Evolutionary conservation across 2,329 filamentous ascomycete genomes (phyloP), one percentile per base, ranked within the genome.

Genomic region (Lecanicillium sp.): DNA sequence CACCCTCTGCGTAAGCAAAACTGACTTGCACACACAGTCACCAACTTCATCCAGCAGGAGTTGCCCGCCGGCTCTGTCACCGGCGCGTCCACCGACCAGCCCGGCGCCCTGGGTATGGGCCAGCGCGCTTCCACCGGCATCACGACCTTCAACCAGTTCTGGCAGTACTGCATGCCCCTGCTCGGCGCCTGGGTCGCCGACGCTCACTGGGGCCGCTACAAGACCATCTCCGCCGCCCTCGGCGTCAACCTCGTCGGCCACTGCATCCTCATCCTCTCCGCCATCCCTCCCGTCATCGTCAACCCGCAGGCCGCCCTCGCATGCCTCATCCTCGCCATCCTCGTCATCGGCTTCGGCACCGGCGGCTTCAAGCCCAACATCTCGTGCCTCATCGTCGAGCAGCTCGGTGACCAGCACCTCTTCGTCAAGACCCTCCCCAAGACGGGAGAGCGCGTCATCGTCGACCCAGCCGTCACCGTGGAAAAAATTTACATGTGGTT

Each of bases 331-430:
- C 74, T 88, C 59, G 83, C 81, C 8, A 66, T 74, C 45, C 56
- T 74, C 27, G 52, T 66, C 46, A 68, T 74, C 44, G 71, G 71
- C 19, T 62, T 87, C 11, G 85, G 85, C 32, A 87, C 84, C 1
- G 85, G 85, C 52, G 83, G 84, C 51, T 87, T 89, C 72, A 89
- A 89, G 68, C 67, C 83, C 35, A 90, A 89, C 55, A 79, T 89
- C 45, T 79, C 77, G 15, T 80, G 81, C 2, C 66, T 86, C 20
- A 80, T 86, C 52, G 79, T 80, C 17, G 83, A 87, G 56, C 82
- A 86, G 61, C 75, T 82, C 51, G 71, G 69, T 10, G 71, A 78
- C 20, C 73, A 77, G n/a, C 73, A 71, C 51, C 67, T 78, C 47
- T 69, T 71, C 29, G 70, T 84, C 45, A 68, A 72, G 51, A 78